These are phyloP conservation scores for Neonectria coccinea DNA, from an alignment of 2,329 filamentous ascomycete genomes.

Conservation along the genomic window DNA sequence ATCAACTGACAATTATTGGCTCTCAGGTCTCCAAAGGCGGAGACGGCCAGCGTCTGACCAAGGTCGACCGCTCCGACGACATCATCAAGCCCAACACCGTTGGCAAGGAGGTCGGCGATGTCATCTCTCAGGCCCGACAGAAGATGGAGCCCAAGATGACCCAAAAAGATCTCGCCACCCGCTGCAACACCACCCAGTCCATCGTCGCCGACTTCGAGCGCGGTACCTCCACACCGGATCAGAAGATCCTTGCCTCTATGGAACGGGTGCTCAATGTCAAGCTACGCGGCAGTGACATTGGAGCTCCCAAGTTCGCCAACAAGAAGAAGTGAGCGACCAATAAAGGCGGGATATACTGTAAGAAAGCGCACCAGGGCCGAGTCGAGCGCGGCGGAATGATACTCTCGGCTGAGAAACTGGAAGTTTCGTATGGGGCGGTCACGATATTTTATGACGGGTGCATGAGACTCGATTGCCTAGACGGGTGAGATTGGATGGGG, in stretches of 20 bases:
- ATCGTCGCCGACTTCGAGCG: conserved; percentile 89
- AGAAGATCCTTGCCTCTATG: conserved; percentile 82
- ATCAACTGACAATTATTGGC: conserved; percentile 31
- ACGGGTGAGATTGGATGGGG: conserved; percentile 31
- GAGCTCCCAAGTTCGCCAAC: conserved; percentile 84
- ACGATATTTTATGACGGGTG: conserved; percentile 44
- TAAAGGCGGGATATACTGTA: conserved; percentile 33
- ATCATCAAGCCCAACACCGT: conserved; percentile 97
- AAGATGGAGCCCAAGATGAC: conserved; percentile 94
- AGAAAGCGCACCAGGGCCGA: conserved; percentile 42
- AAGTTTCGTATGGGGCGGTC: conserved; percentile 45
- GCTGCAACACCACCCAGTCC: conserved; percentile 86
- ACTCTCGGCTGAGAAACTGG: conserved; percentile 42
- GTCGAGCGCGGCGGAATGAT: conserved; percentile 46
- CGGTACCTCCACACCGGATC: conserved; percentile 81
- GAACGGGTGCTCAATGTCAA: conserved; percentile 90
- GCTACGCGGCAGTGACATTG: conserved; percentile 87
- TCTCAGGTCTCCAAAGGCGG: conserved; percentile 43
- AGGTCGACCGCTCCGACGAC: conserved; percentile 97
- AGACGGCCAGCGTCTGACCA: conserved; percentile 95
- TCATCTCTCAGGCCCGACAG: conserved; percentile 83
- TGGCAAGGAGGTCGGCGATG: conserved; percentile 82
- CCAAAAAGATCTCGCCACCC: conserved; percentile 87
- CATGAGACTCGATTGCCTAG: conserved; percentile 36
- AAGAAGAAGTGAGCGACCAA: conserved; percentile 62